These are phyloP conservation scores for Diplosphaera chodatii DNA, from an alignment of 139 green algal species.

Conservation along the genomic window DNA sequence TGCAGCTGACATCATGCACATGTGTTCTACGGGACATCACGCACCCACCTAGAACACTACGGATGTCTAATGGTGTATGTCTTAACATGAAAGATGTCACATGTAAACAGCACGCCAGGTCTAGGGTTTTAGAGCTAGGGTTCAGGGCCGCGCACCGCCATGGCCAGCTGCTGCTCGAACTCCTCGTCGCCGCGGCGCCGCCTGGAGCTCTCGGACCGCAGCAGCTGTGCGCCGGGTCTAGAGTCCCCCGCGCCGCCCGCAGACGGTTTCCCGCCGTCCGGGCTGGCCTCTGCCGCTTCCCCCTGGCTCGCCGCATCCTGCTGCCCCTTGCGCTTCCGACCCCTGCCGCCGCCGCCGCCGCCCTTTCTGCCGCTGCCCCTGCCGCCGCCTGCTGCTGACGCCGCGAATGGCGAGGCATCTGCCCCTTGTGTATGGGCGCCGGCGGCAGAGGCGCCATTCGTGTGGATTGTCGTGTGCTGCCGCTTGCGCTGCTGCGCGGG, in stretches of 20 bases:
- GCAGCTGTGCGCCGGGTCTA: background rate
- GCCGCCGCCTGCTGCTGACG: background rate
- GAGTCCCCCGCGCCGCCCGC: background rate
- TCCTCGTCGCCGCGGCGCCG: conserved; percentile 68
- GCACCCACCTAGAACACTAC: too few species aligned
- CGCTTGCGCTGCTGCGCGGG: background rate
- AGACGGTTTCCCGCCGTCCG: background rate
- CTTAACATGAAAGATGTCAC: too few species aligned
- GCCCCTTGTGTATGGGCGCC: background rate
- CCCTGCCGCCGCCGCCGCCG: conserved; percentile 1
- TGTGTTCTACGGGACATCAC: too few species aligned
- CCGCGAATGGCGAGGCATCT: background rate
- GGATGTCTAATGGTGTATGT: too few species aligned
- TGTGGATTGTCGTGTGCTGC: too few species aligned
- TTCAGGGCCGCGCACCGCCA: too few species aligned
- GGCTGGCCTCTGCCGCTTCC: background rate
- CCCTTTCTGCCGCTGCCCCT: background rate
- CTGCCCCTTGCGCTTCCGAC: conserved; percentile 15
- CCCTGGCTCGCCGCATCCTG: background rate
- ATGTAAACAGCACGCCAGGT: too few species aligned
- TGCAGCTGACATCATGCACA: too few species aligned
- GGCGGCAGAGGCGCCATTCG: conserved; percentile 1
- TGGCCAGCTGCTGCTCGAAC: conserved; percentile 73
- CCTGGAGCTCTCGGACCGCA: background rate
- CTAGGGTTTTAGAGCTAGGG: too few species aligned